Percentiles rank a stretch among this genome's conserved stretches.
These are phyloP conservation scores for Fusarium verticillioides DNA, from an alignment of 2,329 filamentous ascomycete genomes.

Conservation along the genomic window DNA sequence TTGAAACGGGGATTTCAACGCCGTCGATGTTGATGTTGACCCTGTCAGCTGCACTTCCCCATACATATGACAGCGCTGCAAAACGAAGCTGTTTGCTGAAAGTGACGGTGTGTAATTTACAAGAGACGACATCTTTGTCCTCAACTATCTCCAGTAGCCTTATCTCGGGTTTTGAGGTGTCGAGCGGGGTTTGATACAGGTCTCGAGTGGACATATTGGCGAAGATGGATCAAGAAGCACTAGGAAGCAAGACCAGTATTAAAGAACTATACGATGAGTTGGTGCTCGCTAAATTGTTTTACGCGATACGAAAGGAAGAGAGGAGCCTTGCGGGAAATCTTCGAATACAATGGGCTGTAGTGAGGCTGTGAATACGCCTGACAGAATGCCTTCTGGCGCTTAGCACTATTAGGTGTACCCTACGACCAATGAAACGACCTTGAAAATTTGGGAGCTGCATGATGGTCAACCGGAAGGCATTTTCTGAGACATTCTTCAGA, in stretches of 20 bases:
- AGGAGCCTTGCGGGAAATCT: background rate
- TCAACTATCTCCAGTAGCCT: background rate
- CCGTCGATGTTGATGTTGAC: background rate
- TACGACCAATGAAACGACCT: background rate
- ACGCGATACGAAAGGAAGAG: fast-evolving
- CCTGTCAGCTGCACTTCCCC: background rate
- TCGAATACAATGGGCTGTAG: background rate
- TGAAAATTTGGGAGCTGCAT: background rate
- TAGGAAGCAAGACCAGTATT: fast-evolving
- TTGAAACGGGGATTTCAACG: background rate
- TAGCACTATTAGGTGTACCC: background rate
- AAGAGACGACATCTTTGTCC: background rate
- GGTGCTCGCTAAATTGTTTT: fast-evolving
- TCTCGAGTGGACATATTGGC: background rate
- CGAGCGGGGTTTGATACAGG: background rate
- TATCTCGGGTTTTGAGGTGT: background rate
- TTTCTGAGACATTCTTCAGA: background rate
- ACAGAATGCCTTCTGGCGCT: background rate
- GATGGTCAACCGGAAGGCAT: background rate
- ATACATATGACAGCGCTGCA: background rate
- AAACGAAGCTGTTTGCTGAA: background rate
- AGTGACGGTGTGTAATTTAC: background rate
- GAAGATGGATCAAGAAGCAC: no score
- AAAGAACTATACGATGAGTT: fast-evolving
- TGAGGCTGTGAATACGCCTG: background rate